Evolutionary conservation across 805 yeast species (phyloP), one percentile per base, ranked within the genome.

Genomic region (Candida ponderosae): DNA sequence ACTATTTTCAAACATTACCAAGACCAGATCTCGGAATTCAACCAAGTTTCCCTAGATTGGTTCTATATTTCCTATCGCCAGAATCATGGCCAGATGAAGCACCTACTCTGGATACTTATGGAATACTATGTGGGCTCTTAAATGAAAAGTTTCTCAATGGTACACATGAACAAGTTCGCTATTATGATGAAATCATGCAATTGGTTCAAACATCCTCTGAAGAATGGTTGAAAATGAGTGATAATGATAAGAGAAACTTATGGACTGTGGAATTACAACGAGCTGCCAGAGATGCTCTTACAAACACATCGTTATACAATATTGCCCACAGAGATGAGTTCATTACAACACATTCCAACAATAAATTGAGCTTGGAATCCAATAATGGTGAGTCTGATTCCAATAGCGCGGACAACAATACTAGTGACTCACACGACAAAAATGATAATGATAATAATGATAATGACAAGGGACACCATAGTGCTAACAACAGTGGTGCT

Each of bases 81-180:
- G 41, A 53, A 9, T 52, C 54, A 16, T 72, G 79, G 79, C 79
- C 79, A 0, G 67, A 66, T 37, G 74, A 68, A 38, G 74, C 74
- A 2, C 77, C 77, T 15, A 69, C 73, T 2, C 47, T 56, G 35
- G 70, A 68, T 43, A 68, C 74, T 1, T 64, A 59, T 37, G 56
- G 62, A 34, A 53, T 55, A 14, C 43, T 70, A 21, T 51, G 51
- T 51, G 34, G 54, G 23, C 40, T 31, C n/a, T 49, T 49, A 27
- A 53, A 43, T 38, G 36, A 53, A 37, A 40, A 40, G 46, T 43
- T 56, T 49, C 23, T 46, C 31, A 34, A 45, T 20, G 20, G 28
- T 24, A 27, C 40, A 10, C 33, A 30, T 24, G 37, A 44, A 13
- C 39, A 45, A 27, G 36, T 34, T 14, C 31, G 35, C 13, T 18